These are phyloP conservation scores for Colletotrichum sp. DNA, from an alignment of 2,329 filamentous ascomycete species.

Conservation along the genomic window DNA sequence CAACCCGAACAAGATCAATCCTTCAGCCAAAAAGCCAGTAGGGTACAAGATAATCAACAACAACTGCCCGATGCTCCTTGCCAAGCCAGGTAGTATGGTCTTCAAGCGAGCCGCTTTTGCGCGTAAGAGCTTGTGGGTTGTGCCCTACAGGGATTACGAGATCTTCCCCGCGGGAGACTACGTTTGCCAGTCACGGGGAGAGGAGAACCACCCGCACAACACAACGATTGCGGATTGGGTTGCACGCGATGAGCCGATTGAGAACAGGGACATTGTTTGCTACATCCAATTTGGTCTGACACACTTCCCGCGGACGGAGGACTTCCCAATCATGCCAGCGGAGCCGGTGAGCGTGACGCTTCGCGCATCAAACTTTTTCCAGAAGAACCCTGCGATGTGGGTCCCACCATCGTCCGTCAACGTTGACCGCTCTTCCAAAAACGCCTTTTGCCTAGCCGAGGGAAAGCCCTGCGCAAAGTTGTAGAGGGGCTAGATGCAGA, in stretches of 20 bases:
- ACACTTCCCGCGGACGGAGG: conserved; percentile 59
- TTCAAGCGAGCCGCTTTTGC: conserved; percentile 4
- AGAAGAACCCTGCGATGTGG: conserved; percentile 51
- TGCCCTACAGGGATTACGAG: neutral
- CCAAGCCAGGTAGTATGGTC: conserved; percentile 2
- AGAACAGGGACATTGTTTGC: conserved; percentile 61
- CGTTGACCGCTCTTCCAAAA: neutral
- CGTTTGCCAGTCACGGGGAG: neutral
- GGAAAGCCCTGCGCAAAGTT: neutral
- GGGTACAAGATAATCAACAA: conserved; percentile 16
- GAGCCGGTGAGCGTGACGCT: conserved; percentile 57
- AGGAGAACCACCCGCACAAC: conserved; percentile 46
- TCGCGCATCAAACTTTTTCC: conserved; percentile 56
- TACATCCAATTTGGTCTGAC: conserved; percentile 62
- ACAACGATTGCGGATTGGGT: conserved; percentile 38
- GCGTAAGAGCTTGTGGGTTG: neutral
- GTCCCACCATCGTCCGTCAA: conserved; percentile 20
- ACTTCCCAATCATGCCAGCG: conserved; percentile 65
- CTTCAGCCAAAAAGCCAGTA: conserved; percentile 45
- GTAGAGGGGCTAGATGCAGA: neutral
- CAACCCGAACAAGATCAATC: conserved; percentile 59
- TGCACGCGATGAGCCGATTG: conserved; percentile 48
- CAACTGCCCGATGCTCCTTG: conserved; percentile 4
- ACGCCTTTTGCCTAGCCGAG: neutral
- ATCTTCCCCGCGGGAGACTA: conserved; percentile 2